Conservation (phyloP, 805 yeast species). For the Monosporozyma siamensis region DNA sequence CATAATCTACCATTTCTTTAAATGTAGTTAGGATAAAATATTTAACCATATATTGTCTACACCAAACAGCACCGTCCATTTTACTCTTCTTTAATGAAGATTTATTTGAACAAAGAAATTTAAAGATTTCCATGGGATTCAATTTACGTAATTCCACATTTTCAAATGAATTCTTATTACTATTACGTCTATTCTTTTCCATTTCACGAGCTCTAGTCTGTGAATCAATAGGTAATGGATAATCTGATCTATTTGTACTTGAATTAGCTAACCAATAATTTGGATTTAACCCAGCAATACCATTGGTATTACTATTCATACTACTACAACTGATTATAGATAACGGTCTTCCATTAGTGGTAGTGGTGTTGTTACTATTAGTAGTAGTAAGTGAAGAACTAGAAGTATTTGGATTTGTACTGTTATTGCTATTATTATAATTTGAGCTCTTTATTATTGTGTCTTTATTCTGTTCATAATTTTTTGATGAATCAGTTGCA, state of each 20-base stretch:
- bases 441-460: neutral
- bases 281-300: slow-evolving; percentile 5
- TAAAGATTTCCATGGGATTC: slow-evolving; percentile 17
- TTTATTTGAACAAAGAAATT: slow-evolving; percentile 6
- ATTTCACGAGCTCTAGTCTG: slow-evolving; percentile 14
- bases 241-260: slow-evolving; percentile 7
- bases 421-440: neutral
- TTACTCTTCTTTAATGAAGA: slow-evolving; percentile 9
- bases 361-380: neutral
- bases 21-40: slow-evolving; percentile 15
- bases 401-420: neutral
- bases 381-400: neutral
- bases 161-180: slow-evolving; percentile 1
- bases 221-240: slow-evolving; percentile 21
- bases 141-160: slow-evolving; percentile 12
- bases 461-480: slow-evolving; percentile 15
- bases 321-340: neutral
- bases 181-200: slow-evolving; percentile 10
- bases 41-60: slow-evolving; percentile 24
- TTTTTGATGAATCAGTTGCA: slow-evolving; percentile 24
- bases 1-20: slow-evolving; percentile 1
- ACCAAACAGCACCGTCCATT: slow-evolving; percentile 26
- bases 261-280: slow-evolving; percentile 9
- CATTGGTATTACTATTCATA: neutral
- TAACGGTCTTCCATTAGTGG: neutral